Evolutionary conservation across 371 early-diverging fungal genomes (phyloP), one percentile per base, ranked within the genome.

Genomic region (Mortierella sp.): DNA sequence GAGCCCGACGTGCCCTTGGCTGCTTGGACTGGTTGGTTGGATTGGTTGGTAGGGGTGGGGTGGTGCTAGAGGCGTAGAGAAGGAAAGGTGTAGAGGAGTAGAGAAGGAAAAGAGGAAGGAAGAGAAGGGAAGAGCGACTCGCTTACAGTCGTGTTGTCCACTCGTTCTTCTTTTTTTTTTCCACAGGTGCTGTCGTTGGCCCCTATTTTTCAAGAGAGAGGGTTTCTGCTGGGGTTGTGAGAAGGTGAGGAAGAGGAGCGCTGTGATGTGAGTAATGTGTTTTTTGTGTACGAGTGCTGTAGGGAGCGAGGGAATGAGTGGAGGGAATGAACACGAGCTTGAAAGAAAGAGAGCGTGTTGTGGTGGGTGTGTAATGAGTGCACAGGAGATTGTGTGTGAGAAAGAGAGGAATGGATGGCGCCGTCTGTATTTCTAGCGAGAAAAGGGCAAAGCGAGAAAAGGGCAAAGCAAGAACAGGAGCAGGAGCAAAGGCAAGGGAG

Each of bases 221-320:
- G n/a, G n/a, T 43, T 4, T 31, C 43, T 28, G 6, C 34, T 11
- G 55, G 54, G 28, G 44, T 53, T 3, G 44, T 43, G 76, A 21
- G 37, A 44, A 31, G 28, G 74, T 5, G 78, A 53, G 78, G 43
- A 53, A n/a, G 48, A 51, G 61, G 11, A 71, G 34, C n/a, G 67
- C 54, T 28, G 73, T 24, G 54, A 3, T 13, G 50, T 16, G 13
- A 46, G 48, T 8, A 50, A 16, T 50, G 50, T 14, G 50, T 2
- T 50, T 0, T 50, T 53, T 43, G 69, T 14, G 37, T 50, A 51
- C 26, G 75, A 55, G 13, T 40, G 43, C 6, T 40, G 43, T 40
- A 40, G 6, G 43, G 43, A 40, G 28, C 13, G 55, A 14, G 46
- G n/a, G 40, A 31, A 37, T 16, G 28, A 26, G 72, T 57, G 51